These are phyloP conservation scores for Alternaria burnsii DNA, from an alignment of 2,329 filamentous ascomycete genomes.

Conservation along the genomic window DNA sequence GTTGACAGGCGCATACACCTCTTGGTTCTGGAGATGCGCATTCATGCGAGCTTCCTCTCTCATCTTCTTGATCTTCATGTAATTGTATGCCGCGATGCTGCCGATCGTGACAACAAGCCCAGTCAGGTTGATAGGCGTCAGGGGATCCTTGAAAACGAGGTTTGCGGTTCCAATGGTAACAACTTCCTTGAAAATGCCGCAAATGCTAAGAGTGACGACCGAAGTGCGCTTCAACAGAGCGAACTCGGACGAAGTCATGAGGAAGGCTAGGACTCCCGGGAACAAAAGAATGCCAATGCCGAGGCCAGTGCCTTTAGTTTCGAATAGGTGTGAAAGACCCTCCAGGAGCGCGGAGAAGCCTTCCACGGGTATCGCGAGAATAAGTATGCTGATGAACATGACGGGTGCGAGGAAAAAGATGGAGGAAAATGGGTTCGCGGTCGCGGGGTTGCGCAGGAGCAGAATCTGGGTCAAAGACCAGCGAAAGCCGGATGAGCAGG, in stretches of 20 bases:
- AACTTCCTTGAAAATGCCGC: constrained; percentile 98
- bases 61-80: constrained; percentile 93
- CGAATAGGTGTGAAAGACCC: constrained; percentile 70
- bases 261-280: constrained; percentile 88
- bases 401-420: constrained; percentile 98
- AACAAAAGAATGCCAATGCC: constrained; percentile 82
- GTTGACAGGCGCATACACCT: constrained; percentile 49
- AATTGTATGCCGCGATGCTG: constrained; percentile 91
- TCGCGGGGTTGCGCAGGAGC: constrained; percentile 90
- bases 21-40: constrained; percentile 52
- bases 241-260: constrained; percentile 97
- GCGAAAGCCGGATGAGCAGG: constrained; percentile 94
- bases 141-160: constrained; percentile 84
- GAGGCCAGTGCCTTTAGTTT: constrained; percentile 71
- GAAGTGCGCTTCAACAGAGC: constrained; percentile 93
- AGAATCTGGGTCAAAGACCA: constrained; percentile 99
- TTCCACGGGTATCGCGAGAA: constrained; percentile 86
- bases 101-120: constrained; percentile 88
- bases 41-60: constrained; percentile 71
- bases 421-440: constrained; percentile 93
- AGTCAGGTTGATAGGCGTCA: constrained; percentile 86
- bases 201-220: constrained; percentile 94
- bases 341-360: constrained; percentile 73
- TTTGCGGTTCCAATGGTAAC: constrained; percentile 92
- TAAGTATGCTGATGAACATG: constrained; percentile 86